Conservation (phyloP, 768 basidiomycete genomes). For the Leccinum barrowsii region DNA sequence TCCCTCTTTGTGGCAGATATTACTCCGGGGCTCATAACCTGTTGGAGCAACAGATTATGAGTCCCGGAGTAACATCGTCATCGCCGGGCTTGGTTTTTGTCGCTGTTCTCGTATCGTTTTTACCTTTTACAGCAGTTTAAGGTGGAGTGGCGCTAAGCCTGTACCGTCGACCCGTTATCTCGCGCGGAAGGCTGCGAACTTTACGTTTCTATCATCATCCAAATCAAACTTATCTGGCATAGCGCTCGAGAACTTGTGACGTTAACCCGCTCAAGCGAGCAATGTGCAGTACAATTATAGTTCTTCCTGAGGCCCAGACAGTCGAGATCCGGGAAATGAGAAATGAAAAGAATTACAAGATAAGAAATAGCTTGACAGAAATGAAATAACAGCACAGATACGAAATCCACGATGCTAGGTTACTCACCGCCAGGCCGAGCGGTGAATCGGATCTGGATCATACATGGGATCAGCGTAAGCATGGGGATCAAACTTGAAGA, state of each 20-base stretch:
- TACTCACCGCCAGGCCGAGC: not conserved
- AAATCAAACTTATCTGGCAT: not conserved
- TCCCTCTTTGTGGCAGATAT: constrained; percentile 9
- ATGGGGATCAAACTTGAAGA: not conserved
- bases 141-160: not conserved
- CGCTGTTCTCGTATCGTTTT: constrained; percentile 1
- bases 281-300: not conserved
- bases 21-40: constrained; percentile 30
- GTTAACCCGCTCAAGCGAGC: not conserved
- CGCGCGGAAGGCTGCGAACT: not conserved
- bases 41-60: constrained; percentile 3
- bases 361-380: constrained; percentile 2
- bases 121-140: not conserved
- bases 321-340: not conserved
- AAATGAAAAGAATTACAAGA: constrained; percentile 8
- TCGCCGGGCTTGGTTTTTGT: constrained; percentile 4
- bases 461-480: constrained; percentile 11
- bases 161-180: not conserved
- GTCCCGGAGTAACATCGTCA: constrained; percentile 14
- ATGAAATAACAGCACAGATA: constrained; percentile 8
- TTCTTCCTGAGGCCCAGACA: not conserved
- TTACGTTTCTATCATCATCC: not conserved
- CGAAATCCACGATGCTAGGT: constrained; percentile 1
- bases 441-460: constrained; percentile 13
- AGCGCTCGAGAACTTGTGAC: not conserved